Evolutionary conservation across 2,329 filamentous ascomycete species (phyloP).

Genomic region (Lachnellula cervina): DNA sequence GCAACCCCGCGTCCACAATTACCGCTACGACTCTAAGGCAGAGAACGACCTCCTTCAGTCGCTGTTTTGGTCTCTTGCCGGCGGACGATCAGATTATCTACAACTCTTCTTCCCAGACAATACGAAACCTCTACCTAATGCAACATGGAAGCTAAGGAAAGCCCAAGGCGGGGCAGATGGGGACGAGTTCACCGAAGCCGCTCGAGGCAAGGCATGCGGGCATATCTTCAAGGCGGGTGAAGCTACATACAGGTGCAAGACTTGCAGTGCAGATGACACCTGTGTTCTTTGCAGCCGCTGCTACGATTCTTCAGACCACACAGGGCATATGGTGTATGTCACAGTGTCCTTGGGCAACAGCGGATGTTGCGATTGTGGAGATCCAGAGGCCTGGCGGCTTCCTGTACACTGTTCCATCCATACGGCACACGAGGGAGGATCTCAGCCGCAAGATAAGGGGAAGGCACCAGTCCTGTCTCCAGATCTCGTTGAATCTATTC

Average conservation of each 20-base stretch:
- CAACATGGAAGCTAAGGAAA: conserved; percentile 70
- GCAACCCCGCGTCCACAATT: conserved; percentile 67
- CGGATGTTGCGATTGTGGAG: conserved; percentile 95
- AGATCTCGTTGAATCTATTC: conserved; percentile 71
- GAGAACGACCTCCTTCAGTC: conserved; percentile 67
- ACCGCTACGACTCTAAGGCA: conserved; percentile 71
- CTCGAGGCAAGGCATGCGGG: conserved; percentile 87
- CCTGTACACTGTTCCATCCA: conserved; percentile 93
- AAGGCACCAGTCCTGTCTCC: conserved; percentile 60
- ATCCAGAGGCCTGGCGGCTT: conserved; percentile 86
- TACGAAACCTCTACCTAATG: conserved; percentile 48
- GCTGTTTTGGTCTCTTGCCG: conserved; percentile 84
- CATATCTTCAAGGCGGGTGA: conserved; percentile 96
- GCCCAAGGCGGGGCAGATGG: conserved; percentile 92
- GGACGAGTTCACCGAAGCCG: conserved; percentile 88
- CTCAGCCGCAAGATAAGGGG: conserved; percentile 53
- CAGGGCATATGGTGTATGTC: conserved; percentile 86
- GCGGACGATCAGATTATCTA: conserved; percentile 68
- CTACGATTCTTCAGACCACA: conserved; percentile 93
- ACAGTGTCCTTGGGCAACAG: conserved; percentile 84
- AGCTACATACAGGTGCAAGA: conserved; percentile 90
- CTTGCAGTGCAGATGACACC: conserved; percentile 90
- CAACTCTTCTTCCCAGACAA: conserved; percentile 78
- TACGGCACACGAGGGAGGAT: conserved; percentile 51
- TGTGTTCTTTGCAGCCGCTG: conserved; percentile 92